A percentile compares a stretch with the other conserved stretches of the same genome.
phyloP scores from a whole-genome alignment of 306 rosid species.

The Calophaca sinica region DNA sequence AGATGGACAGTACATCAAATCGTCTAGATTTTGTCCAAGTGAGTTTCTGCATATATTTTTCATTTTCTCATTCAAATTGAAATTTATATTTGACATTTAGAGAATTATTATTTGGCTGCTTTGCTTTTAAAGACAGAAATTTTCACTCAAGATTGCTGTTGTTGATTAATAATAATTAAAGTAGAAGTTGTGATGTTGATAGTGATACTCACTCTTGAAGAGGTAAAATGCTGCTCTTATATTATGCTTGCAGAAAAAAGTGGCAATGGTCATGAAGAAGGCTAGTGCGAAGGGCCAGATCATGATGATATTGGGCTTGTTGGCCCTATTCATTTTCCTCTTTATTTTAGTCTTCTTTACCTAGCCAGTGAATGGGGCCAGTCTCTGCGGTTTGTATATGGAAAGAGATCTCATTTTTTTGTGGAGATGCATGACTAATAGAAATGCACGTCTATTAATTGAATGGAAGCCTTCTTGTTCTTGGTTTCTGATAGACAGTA shows the following conservation, averaged over 20 bases:
- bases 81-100: conserved; percentile 4
- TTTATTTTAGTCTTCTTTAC: conserved; percentile 88
- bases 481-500: conserved; percentile 29
- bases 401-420: conserved; percentile 30
- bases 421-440: conserved; percentile 34
- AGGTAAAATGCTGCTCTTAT: conserved; percentile 38
- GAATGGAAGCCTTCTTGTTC: conserved; percentile 37
- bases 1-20: conserved; percentile 92
- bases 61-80: conserved; percentile 27
- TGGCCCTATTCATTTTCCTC: conserved; percentile 80
- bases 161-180: background rate
- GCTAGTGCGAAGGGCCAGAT: conserved; percentile 86
- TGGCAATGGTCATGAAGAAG: conserved; percentile 90
- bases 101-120: conserved; percentile 15
- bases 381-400: conserved; percentile 44
- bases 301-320: conserved; percentile 81
- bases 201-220: conserved; percentile 16
- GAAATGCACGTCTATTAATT: background rate
- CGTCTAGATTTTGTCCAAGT: conserved; percentile 99
- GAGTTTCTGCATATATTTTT: conserved; percentile 50
- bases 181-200: conserved; percentile 14
- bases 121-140: background rate
- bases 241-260: conserved; percentile 79
- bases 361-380: conserved; percentile 49
- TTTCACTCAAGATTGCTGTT: background rate